Evolutionary conservation across 805 yeast genomes (phyloP).

Genomic region (Lipomyces starkeyi): DNA sequence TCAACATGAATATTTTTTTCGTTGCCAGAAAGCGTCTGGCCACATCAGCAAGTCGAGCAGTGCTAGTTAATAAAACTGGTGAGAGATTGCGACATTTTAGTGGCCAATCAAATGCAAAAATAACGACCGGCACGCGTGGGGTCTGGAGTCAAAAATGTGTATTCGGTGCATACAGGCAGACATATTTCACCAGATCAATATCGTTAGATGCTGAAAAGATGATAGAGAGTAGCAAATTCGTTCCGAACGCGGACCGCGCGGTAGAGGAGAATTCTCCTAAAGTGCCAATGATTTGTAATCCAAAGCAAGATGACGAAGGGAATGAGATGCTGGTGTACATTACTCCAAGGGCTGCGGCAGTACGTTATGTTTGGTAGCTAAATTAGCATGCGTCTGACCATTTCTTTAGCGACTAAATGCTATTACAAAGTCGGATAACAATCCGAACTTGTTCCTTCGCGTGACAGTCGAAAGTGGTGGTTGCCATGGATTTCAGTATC

Average conservation of each 20-base stretch:
- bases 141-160: neutral
- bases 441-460: constrained; percentile 67
- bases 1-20: neutral
- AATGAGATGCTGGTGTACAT: constrained; percentile 48
- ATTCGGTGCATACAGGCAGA: neutral
- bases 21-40: neutral
- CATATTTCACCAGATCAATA: neutral
- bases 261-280: constrained; percentile 23
- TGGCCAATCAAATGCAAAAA: neutral
- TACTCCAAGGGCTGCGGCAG: constrained; percentile 49
- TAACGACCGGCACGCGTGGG: neutral
- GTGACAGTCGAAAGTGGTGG: constrained; percentile 94
- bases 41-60: neutral
- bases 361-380: constrained; percentile 3
- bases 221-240: neutral
- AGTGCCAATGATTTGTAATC: constrained; percentile 41
- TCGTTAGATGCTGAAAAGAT: neutral
- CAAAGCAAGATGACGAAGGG: constrained; percentile 46
- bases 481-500: constrained; percentile 96
- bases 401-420: constrained; percentile 54
- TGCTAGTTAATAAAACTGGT: neutral
- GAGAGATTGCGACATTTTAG: neutral
- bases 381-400: neutral
- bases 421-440: constrained; percentile 59
- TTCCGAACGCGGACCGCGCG: neutral